Percentiles rank a stretch among this genome's conserved stretches.
Conservation (phyloP, 2,329 filamentous ascomycete genomes). For the Corynespora cassiicola region DNA sequence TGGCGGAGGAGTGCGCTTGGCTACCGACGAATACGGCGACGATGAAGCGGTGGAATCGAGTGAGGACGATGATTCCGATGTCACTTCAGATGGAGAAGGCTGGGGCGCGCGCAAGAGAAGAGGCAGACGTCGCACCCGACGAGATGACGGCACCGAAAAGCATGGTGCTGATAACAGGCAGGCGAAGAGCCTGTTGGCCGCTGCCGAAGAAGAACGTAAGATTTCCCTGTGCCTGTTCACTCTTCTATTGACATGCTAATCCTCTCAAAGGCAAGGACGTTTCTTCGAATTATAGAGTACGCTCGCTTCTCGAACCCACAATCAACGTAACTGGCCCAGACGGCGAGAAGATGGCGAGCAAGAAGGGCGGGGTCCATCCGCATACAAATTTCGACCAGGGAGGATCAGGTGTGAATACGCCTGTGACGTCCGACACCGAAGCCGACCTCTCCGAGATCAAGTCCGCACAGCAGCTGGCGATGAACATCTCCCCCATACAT, state of each 20-base stretch:
- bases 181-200: slow-evolving; percentile 70
- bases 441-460: slow-evolving; percentile 84
- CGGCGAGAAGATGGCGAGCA: slow-evolving; percentile 62
- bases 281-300: slow-evolving; percentile 63
- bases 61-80: slow-evolving; percentile 67
- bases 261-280: slow-evolving; percentile 58
- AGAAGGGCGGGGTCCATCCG: slow-evolving; percentile 73
- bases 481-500: slow-evolving; percentile 81
- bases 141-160: slow-evolving; percentile 42
- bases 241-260: slow-evolving; percentile 10
- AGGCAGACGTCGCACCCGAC: slow-evolving; percentile 47
- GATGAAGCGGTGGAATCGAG: slow-evolving; percentile 67
- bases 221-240: background rate
- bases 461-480: slow-evolving; percentile 81
- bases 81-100: slow-evolving; percentile 72
- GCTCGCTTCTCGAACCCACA: slow-evolving; percentile 71
- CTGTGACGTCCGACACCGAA: slow-evolving; percentile 84
- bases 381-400: slow-evolving; percentile 82
- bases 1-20: slow-evolving; percentile 62
- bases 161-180: slow-evolving; percentile 46
- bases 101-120: slow-evolving; percentile 47
- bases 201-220: slow-evolving; percentile 81
- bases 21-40: slow-evolving; percentile 65
- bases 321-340: slow-evolving; percentile 70
- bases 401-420: slow-evolving; percentile 63